Evolutionary conservation across 805 yeast genomes (phyloP).

Genomic region (Ogataea ramenticola): DNA sequence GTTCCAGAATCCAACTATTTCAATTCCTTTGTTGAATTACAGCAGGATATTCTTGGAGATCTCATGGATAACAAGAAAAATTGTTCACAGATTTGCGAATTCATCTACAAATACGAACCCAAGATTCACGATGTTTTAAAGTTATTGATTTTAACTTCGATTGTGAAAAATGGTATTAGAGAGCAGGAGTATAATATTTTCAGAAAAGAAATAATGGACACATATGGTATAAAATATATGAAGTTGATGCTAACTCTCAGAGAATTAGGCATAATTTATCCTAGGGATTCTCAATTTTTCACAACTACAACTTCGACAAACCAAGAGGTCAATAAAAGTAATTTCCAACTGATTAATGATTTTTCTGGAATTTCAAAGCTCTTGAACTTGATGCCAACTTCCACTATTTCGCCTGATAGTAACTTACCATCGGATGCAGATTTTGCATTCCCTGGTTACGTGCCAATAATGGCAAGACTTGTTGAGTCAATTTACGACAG

Average conservation of each 20-base stretch:
- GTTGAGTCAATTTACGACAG: conserved; percentile 63
- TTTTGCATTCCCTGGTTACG: conserved; percentile 73
- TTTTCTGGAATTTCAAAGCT: conserved; percentile 27
- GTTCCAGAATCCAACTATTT: conserved; percentile 23
- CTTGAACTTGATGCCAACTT: conserved; percentile 41
- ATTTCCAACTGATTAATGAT: conserved; percentile 26
- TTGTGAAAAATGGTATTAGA: conserved; percentile 61
- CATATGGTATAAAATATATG: conserved; percentile 55
- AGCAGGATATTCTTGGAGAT: conserved; percentile 63
- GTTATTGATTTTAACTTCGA: conserved; percentile 48
- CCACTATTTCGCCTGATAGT: conserved; percentile 23
- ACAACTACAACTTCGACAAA: conserved; percentile 9
- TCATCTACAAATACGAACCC: conserved; percentile 40
- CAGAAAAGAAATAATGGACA: conserved; percentile 47
- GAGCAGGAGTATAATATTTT: conserved; percentile 54
- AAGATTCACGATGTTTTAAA: conserved; percentile 39
- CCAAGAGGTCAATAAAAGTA: not conserved
- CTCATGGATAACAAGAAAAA: conserved; percentile 33
- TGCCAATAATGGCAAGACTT: conserved; percentile 67
- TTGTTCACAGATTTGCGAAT: conserved; percentile 34
- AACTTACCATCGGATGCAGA: conserved; percentile 39
- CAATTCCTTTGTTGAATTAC: conserved; percentile 47
- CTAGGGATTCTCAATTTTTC: conserved; percentile 20
- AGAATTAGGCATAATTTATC: conserved; percentile 39
- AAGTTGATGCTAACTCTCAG: conserved; percentile 41